A percentile compares a stretch with the other conserved stretches of the same genome.
Evolutionary conservation across 1,284 basidiomycete genomes (phyloP).

Genomic region (Apiotrichum gamsii): DNA sequence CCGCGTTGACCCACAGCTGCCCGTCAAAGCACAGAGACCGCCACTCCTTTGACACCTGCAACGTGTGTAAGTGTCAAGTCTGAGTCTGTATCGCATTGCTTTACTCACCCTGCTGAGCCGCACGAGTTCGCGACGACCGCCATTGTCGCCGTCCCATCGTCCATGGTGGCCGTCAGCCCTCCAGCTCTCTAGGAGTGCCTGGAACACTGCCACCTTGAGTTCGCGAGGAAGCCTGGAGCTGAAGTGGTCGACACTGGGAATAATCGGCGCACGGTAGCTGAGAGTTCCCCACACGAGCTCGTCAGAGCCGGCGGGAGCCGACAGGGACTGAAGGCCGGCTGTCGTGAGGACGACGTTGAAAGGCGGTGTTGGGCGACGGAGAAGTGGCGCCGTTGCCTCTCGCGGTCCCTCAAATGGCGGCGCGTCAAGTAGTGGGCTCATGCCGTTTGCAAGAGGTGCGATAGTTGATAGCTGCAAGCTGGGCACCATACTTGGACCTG

Average conservation of each 20-base stretch:
- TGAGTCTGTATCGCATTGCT: too few species aligned
- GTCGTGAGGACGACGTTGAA: constrained; percentile 12
- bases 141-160: constrained; percentile 65
- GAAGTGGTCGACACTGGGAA: constrained; percentile 22
- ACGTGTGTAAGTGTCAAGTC: too few species aligned
- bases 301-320: constrained; percentile 4
- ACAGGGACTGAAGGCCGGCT: constrained; percentile 10
- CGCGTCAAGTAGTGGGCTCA: too few species aligned
- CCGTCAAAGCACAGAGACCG: constrained; percentile 73
- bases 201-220: constrained; percentile 61
- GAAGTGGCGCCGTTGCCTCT: too few species aligned
- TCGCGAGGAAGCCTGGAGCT: constrained; percentile 62
- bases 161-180: constrained; percentile 50
- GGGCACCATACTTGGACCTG: too few species aligned
- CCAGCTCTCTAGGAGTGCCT: constrained; percentile 45
- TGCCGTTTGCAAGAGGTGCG: too few species aligned
- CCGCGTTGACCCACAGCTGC: constrained; percentile 68
- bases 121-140: constrained; percentile 68
- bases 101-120: constrained; percentile 68
- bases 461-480: too few species aligned
- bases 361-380: not conserved
- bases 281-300: constrained; percentile 21
- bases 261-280: constrained; percentile 8
- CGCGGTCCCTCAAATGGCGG: too few species aligned
- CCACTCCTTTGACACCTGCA: constrained; percentile 77